A percentile compares a stretch with the other conserved stretches of the same genome.
phyloP scores from a whole-genome alignment of 495 filamentous ascomycete species.

The Apodospora peruviana region DNA sequence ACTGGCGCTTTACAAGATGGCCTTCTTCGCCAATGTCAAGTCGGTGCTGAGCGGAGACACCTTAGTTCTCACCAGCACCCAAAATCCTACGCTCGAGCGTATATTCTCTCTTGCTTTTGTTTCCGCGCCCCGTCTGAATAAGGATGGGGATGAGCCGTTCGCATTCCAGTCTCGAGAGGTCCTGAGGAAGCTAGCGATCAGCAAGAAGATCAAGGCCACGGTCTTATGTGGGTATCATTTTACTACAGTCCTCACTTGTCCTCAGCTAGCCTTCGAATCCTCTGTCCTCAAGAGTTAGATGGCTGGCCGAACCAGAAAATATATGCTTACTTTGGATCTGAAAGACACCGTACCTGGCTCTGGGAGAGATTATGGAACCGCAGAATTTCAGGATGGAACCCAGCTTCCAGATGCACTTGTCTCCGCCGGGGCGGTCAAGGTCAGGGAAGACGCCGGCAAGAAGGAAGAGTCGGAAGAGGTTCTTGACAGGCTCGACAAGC shows the following conservation, averaged over 20 bases:
- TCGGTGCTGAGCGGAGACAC: constrained; percentile 90
- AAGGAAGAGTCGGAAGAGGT: constrained; percentile 78
- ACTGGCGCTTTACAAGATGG: no score
- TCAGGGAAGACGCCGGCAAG: constrained; percentile 85
- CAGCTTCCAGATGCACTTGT: constrained; percentile 73
- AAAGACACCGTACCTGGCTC: constrained; percentile 70
- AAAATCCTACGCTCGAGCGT: constrained; percentile 72
- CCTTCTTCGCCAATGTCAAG: constrained; percentile 73
- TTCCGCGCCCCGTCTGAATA: constrained; percentile 74
- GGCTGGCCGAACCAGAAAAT: background rate
- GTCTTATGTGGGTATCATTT: constrained; percentile 51
- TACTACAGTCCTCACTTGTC: no score
- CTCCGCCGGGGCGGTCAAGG: constrained; percentile 80
- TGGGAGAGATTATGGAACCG: constrained; percentile 81
- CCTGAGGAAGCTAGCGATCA: constrained; percentile 74
- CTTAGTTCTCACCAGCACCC: constrained; percentile 66
- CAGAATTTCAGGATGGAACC: constrained; percentile 66
- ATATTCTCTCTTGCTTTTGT: constrained; percentile 87
- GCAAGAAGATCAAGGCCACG: constrained; percentile 78
- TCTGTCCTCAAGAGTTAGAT: no score
- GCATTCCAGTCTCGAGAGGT: constrained; percentile 93
- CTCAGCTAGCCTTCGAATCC: no score
- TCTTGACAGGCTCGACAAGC: constrained; percentile 61
- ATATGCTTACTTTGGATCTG: background rate
- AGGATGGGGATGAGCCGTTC: constrained; percentile 87